phyloP scores from a whole-genome alignment of 2,329 filamentous ascomycete genomes.

The Tetracladium maxilliforme region DNA sequence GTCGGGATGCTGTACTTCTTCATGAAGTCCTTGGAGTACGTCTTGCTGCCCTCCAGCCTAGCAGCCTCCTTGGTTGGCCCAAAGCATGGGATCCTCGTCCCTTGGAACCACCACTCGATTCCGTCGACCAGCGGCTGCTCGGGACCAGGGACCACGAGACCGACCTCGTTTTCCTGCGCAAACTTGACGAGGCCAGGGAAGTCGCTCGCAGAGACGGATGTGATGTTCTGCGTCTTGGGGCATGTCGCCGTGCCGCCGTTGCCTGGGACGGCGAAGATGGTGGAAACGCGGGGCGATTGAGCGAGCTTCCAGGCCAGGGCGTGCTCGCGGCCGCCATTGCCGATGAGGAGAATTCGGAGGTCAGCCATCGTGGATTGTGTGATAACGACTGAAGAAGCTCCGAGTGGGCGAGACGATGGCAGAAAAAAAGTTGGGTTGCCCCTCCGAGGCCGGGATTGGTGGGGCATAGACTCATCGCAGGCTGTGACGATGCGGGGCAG shows the following conservation, averaged over 20 bases:
- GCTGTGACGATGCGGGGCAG: too few species aligned
- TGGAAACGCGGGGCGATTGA: slow-evolving; percentile 64
- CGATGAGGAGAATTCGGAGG: slow-evolving; percentile 69
- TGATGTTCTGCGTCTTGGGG: slow-evolving; percentile 60
- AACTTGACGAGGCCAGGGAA: slow-evolving; percentile 66
- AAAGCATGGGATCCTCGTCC: slow-evolving; percentile 64
- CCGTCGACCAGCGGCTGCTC: slow-evolving; percentile 91
- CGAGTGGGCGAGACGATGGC: neutral
- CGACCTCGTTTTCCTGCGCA: slow-evolving; percentile 57
- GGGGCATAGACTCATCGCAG: too few species aligned
- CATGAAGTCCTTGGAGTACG: slow-evolving; percentile 98
- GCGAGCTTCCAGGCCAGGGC: slow-evolving; percentile 87
- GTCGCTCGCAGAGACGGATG: slow-evolving; percentile 55
- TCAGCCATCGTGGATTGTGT: slow-evolving; percentile 6
- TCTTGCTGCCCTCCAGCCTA: slow-evolving; percentile 89
- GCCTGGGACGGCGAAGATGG: slow-evolving; percentile 58
- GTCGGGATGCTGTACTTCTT: slow-evolving; percentile 79
- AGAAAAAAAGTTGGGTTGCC: too few species aligned
- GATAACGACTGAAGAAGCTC: slow-evolving; percentile 1
- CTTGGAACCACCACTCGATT: slow-evolving; percentile 68
- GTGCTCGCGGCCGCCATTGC: slow-evolving; percentile 90
- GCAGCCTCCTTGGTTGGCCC: slow-evolving; percentile 77
- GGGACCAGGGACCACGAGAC: slow-evolving; percentile 78
- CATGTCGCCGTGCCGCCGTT: slow-evolving; percentile 74
- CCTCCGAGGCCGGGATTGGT: too few species aligned